Evolutionary conservation across 306 rosid species (phyloP), one percentile per base, ranked within the genome.

Genomic region (Sicyos edulis): DNA sequence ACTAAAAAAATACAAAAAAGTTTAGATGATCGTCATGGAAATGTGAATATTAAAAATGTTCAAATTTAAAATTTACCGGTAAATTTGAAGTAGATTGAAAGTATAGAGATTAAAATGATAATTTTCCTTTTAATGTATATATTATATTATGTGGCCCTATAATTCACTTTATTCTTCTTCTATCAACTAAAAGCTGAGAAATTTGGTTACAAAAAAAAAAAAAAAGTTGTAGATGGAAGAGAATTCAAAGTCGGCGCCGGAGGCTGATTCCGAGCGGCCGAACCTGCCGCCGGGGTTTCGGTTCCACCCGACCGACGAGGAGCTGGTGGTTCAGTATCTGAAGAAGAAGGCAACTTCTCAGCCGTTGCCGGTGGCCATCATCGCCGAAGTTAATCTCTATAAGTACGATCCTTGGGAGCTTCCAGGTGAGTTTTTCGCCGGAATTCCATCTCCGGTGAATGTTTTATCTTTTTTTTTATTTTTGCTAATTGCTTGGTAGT

Each of bases 321-420:
- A 73, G 47, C 47, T 73, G 8, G 47, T 73, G 9, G 42, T 56
- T 0, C 76, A 73, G n/a, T 73, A 73, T 32, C 56, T 73, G 52
- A 93, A 93, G 95, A 91, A 88, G 70, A 88, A 87, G 78, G 58
- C 75, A 24, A 54, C 78, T 61, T 90, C 96, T 0, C 81, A 80
- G 29, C 95, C 96, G 55, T 81, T 93, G 10, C 98, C 97, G 0
- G 91, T 88, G 1, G 80, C 92, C 70, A 85, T 93, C 51, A 87
- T 93, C 79, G 95, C 98, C 12, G 98, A 93, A 45, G 95, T 93
- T 47, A 95, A 93, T 75, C 96, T 93, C 58, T 91, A 93, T 85
- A 93, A 93, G 83, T 93, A 87, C 37, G 98, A 93, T 73, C 98
- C 98, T 0, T 93, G 97, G 98, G 95, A 93, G 80, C 87, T 93